phyloP scores from a whole-genome alignment of 1,139 yeast genomes.

The Arxiozyma bovina region DNA sequence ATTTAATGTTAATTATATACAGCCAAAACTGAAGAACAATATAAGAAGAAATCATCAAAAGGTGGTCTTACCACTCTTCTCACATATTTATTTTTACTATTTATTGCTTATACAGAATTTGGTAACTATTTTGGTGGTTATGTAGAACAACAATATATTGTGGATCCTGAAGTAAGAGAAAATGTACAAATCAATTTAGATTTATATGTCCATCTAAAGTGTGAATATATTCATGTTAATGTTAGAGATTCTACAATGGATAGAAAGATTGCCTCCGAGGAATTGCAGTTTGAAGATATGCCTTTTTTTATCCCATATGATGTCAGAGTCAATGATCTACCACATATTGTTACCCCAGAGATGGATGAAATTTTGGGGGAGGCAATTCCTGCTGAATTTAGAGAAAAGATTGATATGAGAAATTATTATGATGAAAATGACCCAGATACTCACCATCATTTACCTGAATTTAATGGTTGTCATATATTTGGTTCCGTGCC shows the following conservation, averaged over 20 bases:
- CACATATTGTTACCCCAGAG: slow-evolving; percentile 51
- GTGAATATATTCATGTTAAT: slow-evolving; percentile 65
- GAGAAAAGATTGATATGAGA: slow-evolving; percentile 29
- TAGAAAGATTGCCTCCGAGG: slow-evolving; percentile 65
- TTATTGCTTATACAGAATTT: slow-evolving; percentile 76
- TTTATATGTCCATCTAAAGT: slow-evolving; percentile 74
- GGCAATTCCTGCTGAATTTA: slow-evolving; percentile 56
- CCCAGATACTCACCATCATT: slow-evolving; percentile 9
- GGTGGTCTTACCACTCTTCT: slow-evolving; percentile 72
- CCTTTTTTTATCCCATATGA: slow-evolving; percentile 45
- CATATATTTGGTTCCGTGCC: slow-evolving; percentile 82
- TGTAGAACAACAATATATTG: slow-evolving; percentile 68
- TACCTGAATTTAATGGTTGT: slow-evolving; percentile 46
- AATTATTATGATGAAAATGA: slow-evolving; percentile 22
- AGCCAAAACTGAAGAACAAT: slow-evolving; percentile 75
- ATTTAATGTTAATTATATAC: background rate
- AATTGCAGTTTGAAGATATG: slow-evolving; percentile 58
- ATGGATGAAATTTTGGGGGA: slow-evolving; percentile 58
- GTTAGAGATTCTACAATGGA: slow-evolving; percentile 75
- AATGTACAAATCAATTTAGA: slow-evolving; percentile 68
- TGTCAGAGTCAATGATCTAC: slow-evolving; percentile 40
- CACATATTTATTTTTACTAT: slow-evolving; percentile 50
- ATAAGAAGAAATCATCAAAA: slow-evolving; percentile 61
- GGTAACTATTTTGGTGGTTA: slow-evolving; percentile 82
- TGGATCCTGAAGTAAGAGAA: slow-evolving; percentile 54